Evolutionary conservation across 139 green algal species (phyloP), one percentile per base, ranked within the genome.

Genomic region (Gonium pectorale): DNA sequence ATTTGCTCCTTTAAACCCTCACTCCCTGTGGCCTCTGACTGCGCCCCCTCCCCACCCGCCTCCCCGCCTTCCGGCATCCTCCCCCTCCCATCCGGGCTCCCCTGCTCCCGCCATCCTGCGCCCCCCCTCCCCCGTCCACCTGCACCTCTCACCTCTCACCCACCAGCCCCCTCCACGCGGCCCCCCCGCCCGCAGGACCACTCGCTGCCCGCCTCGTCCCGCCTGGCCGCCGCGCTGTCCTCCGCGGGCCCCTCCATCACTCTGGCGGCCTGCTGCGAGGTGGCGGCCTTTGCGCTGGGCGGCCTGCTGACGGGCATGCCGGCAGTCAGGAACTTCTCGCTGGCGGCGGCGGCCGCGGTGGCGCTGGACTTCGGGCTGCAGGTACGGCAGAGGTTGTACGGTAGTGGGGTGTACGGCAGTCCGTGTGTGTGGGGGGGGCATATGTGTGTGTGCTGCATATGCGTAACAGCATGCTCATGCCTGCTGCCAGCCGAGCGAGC

Each of bases 211-310:
- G 70, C 96, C 9, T 66, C 87, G 3, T 86, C 94, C 56, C 87
- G 96, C 33, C 72, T 95, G 31, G 95, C 87, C 0, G n/a, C 69
- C 5, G 95, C 96, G 0, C 90, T 99, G n/a, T 88, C 92, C 1
- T 80, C 85, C 2, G 91, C 90, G 17, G 96, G 96, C 0, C 96
- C 96, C 33, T 97, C 93, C 81, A 98, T 99, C 79, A 97, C 92
- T 0, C 90, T 98, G 38, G 96, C 95, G 3, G 95, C 94, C 27
- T 29, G 67, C 37, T 91, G 89, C 44, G 95, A 98, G 90, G 86
- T 91, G 22, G 54, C 95, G 7, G 96, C 94, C 0, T 98, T 98
- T 80, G 89, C 63, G 0, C 66, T 98, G 69, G 95, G 92, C 3
- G 90, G 74, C 3, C 64, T 70, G 33, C 86, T 98, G 11, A 96